Percentiles rank a stretch among this genome's conserved stretches.
These are phyloP conservation scores for Rubia balearica DNA, from an alignment of 305 asterid genomes.

Conservation along the genomic window DNA sequence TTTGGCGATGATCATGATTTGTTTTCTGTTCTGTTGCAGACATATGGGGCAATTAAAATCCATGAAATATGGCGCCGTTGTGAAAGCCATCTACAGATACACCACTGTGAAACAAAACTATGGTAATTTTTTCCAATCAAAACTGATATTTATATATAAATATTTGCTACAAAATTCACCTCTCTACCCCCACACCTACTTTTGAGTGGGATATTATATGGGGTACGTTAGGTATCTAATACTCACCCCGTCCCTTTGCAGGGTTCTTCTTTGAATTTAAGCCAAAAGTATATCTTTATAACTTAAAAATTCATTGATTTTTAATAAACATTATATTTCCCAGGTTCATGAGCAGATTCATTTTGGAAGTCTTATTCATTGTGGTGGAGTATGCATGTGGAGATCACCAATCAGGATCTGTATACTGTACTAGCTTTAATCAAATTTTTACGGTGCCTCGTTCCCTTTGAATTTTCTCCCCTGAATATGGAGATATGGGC, in stretches of 20 bases:
- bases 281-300: no score
- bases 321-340: background rate
- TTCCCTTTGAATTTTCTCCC: background rate
- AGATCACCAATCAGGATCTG: background rate
- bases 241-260: no score
- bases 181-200: background rate
- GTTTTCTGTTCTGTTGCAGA: constrained; percentile 40
- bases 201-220: no score
- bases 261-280: no score
- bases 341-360: constrained; percentile 18
- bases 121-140: constrained; percentile 36
- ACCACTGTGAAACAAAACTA: constrained; percentile 80
- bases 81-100: constrained; percentile 68
- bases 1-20: background rate
- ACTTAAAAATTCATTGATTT: background rate
- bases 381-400: constrained; percentile 4
- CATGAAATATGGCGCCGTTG: constrained; percentile 62
- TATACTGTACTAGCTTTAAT: background rate
- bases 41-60: constrained; percentile 81
- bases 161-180: no score
- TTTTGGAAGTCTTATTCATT: background rate
- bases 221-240: no score
- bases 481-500: no score
- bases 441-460: background rate
- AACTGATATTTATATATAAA: background rate